Evolutionary conservation across 495 filamentous ascomycete genomes (phyloP), one percentile per base, ranked within the genome.

Genomic region (Thermochaetoides thermophila): DNA sequence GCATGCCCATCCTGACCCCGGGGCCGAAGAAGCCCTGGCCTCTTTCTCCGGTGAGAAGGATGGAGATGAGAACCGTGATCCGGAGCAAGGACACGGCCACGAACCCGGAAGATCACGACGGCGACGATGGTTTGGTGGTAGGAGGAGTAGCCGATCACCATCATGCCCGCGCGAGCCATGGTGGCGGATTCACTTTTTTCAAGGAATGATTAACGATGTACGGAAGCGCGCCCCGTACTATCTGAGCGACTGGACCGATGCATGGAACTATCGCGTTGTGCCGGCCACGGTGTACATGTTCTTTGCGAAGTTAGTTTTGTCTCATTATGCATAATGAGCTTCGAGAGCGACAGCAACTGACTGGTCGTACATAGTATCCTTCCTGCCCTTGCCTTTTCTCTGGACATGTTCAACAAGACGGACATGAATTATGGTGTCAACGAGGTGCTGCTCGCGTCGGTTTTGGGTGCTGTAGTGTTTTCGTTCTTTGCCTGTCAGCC

Each of bases 251-350:
- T 85, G 76, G 78, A 64, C 56, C 18, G 82, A 87, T 59, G 82
- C 81, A 3, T 84, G 78, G 80, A 73, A 84, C 51, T 89, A 89
- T 57, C 69, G 82, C 21, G 76, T 84, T 23, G 63, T 89, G 17
- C 79, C 82, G 21, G 78, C 76, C 17, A 84, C 81, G 21, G 64
- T 89, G 29, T 85, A 85, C 55, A 89, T 85, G 80, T 87, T 84
- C 57, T 87, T 86, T 64, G 82, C 80, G 17, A 86, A 86, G 81
- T 84, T 61, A 47, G 73, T 46, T 28, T 34, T 8, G 18, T 5
- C 2, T 17, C 2, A 18, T 10, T 17, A 10, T 20, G 27, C 13
- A 17, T 14, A 21, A 24, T 24, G n/a, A n/a, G n/a, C n/a, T n/a
- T n/a, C n/a, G n/a, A 24, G 21, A 24, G 21, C 6, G 21, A 24